Conservation (phyloP, 176 grass and related monocot species). For the Triticum turgidum region DNA sequence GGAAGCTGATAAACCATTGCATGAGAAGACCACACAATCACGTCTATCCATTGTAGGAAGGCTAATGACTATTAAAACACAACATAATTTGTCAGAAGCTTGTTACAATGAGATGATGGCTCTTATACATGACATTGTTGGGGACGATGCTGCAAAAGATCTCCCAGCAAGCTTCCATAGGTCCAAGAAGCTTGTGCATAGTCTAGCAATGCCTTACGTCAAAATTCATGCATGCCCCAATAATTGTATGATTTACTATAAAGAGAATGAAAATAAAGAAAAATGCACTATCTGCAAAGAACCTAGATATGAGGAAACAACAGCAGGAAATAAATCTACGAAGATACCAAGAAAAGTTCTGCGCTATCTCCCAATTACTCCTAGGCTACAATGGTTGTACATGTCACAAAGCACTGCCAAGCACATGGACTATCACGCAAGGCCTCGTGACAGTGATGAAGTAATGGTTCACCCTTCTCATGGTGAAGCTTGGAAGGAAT, state of each 20-base stretch:
- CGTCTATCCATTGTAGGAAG: background rate
- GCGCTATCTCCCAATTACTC: background rate
- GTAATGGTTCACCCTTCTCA: slow-evolving; percentile 10
- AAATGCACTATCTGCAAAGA: background rate
- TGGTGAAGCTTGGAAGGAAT: slow-evolving; percentile 22
- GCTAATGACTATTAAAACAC: slow-evolving; percentile 1
- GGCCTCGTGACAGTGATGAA: background rate
- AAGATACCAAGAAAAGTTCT: background rate
- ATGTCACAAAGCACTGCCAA: background rate
- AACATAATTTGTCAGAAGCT: background rate
- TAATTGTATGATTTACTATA: too few relatives aligned
- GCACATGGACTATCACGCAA: background rate
- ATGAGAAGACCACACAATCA: background rate
- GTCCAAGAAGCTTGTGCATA: background rate
- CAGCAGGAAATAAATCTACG: background rate
- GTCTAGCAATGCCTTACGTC: too few relatives aligned
- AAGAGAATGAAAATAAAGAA: background rate
- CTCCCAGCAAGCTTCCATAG: slow-evolving; percentile 1
- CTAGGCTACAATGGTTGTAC: background rate
- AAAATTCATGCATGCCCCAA: too few relatives aligned
- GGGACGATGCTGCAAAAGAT: background rate
- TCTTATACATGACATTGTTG: background rate
- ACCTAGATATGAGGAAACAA: background rate
- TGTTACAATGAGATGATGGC: background rate
- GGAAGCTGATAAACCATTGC: background rate